phyloP scores from a whole-genome alignment of 495 filamentous ascomycete genomes.

The Talaromyces proteolyticus region DNA sequence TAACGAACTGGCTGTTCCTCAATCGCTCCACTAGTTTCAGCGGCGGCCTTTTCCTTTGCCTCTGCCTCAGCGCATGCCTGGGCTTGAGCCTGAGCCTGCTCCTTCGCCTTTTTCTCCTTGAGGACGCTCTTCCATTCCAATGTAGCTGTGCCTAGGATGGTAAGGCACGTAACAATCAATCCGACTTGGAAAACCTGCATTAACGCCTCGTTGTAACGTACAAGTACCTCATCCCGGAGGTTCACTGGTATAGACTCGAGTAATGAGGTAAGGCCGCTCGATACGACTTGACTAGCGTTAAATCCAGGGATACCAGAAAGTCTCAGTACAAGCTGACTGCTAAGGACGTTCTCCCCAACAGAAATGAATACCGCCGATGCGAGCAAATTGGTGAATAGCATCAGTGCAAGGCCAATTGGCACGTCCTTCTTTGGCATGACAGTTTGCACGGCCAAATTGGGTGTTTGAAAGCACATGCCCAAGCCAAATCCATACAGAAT shows the following conservation, averaged over 20 bases:
- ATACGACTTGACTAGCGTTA: constrained; percentile 36
- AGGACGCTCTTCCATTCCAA: constrained; percentile 58
- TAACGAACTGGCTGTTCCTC: too few species aligned
- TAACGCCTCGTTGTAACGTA: constrained; percentile 54
- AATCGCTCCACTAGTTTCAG: too few species aligned
- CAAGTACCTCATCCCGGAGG: constrained; percentile 31
- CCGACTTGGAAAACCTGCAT: constrained; percentile 45
- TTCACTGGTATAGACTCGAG: constrained; percentile 33
- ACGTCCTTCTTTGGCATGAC: constrained; percentile 50
- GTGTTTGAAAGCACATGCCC: constrained; percentile 30
- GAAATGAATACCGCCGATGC: constrained; percentile 60
- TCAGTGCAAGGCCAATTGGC: constrained; percentile 53
- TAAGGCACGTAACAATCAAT: constrained; percentile 46
- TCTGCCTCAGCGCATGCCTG: too few species aligned
- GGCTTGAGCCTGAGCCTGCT: background rate
- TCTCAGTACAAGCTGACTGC: constrained; percentile 40
- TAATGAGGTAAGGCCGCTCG: constrained; percentile 48
- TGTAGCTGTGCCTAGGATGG: constrained; percentile 41
- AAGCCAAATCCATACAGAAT: constrained; percentile 23
- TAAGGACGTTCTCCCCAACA: constrained; percentile 53
- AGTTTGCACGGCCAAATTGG: constrained; percentile 57
- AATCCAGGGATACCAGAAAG: constrained; percentile 38
- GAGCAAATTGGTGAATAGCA: constrained; percentile 62
- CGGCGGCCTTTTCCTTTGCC: too few species aligned
- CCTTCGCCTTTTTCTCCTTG: background rate